Base-by-base conservation (phyloP, 305 asterid species). In the Fraxinus floribunda region DNA sequence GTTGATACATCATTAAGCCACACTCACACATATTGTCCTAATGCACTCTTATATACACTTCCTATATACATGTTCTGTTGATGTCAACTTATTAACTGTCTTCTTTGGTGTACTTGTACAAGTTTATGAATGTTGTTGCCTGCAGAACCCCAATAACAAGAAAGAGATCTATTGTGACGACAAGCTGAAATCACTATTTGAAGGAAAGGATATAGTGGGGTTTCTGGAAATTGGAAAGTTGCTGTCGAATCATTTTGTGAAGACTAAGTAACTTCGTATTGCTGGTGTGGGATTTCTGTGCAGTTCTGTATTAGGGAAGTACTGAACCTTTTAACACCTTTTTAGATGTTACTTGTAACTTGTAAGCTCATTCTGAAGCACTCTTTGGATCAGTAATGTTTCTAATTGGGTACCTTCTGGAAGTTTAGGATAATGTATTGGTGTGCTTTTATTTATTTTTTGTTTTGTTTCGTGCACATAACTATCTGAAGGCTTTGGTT, bases 171-270 rank as follows among this genome's bases (percentile, higher is more conserved):
- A 81, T 16, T 91, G 93, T 4, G 93, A 91, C 81, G 90, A 60
- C 64, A 91, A 89, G 88, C 91, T 91, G 68, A 90, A 88, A 88
- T 81, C 78, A 68, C 82, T 91, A 9, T 90, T 91, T 77, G 81
- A 82, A 44, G 94, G 93, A 18, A 87, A 84, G 89, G 94, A 88
- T 6, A 88, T 83, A 76, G 94, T 88, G 76, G 92, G 90, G 78
- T 88, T 91, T 83, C 87, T 88, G 0, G 93, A 90, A 84, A 83
- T 91, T 10, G 89, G 89, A 5, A 90, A 88, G 91, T 87, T 91
- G 79, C 88, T 91, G 20, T 86, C 91, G 57, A 79, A 84, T 73
- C 94, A 90, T 80, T 91, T 91, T 76, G 79, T 81, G 81, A 89
- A 89, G 89, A 20, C 82, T 34, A 52, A 71, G 82, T 85, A 77